A percentile compares a stretch with the other conserved stretches of the same genome.
phyloP scores from a whole-genome alignment of 495 filamentous ascomycete genomes.

The Xylaria nigripes region DNA sequence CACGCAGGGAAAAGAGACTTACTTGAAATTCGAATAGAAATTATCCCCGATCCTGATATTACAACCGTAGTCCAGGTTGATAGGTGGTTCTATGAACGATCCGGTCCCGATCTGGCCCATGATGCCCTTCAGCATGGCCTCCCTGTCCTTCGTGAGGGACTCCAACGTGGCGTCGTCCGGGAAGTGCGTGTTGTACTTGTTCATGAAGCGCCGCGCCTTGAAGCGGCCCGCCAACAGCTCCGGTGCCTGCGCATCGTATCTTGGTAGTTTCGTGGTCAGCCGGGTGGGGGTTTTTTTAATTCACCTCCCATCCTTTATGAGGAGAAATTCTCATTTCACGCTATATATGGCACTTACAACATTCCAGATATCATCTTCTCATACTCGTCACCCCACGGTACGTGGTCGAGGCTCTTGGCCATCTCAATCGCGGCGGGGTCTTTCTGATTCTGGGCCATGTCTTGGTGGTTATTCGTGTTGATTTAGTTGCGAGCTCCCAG shows the following conservation, averaged over 20 bases:
- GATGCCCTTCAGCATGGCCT: slow-evolving; percentile 33
- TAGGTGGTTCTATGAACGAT: slow-evolving; percentile 43
- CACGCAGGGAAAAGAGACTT: slow-evolving; percentile 1
- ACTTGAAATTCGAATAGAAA: slow-evolving; percentile 49
- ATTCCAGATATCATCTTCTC: slow-evolving; percentile 50
- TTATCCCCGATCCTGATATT: slow-evolving; percentile 43
- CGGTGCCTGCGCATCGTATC: slow-evolving; percentile 36
- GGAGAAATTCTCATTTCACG: background rate
- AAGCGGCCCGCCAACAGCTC: slow-evolving; percentile 22
- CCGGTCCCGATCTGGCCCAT: slow-evolving; percentile 36
- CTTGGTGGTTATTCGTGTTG: background rate
- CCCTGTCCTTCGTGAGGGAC: slow-evolving; percentile 27
- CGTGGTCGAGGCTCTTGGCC: slow-evolving; percentile 32
- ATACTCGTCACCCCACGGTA: slow-evolving; percentile 43
- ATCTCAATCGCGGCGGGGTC: slow-evolving; percentile 37
- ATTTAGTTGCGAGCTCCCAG: background rate
- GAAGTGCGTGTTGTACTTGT: slow-evolving; percentile 44
- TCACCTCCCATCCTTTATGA: background rate
- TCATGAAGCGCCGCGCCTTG: slow-evolving; percentile 33
- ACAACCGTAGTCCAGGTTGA: slow-evolving; percentile 47
- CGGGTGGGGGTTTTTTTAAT: background rate
- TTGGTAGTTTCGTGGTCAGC: background rate
- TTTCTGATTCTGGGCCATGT: slow-evolving; percentile 37
- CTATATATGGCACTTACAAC: slow-evolving; percentile 27
- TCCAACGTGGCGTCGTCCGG: slow-evolving; percentile 34